Evolutionary conservation across 139 green algal genomes (phyloP), one percentile per base, ranked within the genome.

Genomic region (Chloropicon primus): DNA sequence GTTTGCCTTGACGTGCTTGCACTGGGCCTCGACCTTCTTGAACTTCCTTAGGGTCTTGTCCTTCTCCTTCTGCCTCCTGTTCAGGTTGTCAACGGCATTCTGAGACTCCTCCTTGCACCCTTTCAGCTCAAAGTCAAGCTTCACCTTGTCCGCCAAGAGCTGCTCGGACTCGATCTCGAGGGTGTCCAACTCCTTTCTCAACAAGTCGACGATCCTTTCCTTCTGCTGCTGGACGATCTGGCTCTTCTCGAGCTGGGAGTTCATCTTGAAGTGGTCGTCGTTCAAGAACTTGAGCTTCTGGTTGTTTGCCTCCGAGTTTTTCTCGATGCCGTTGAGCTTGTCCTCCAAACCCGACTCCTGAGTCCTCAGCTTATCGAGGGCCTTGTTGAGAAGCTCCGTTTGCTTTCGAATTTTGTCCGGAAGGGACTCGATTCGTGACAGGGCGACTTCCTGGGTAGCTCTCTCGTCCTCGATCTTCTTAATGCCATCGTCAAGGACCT

Each of bases 111-210:
- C 76, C 22, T 77, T 23, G 0, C 53, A 54, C 21, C 26, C 41
- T 22, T 72, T 75, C 21, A 83, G 26, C 23, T 78, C 41, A 25
- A 79, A 73, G 54, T 28, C 77, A 80, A 75, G 76, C 81, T 28
- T 79, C 3, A 81, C 83, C 76, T 84, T 82, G 72, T 93, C 84
- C 3, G 78, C 81, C 24, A 89, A 54, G 53, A 90, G 84, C 79
- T 92, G 87, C 25, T 94, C 90, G 17, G 82, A 80, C 75, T 92
- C 90, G 1, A 94, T 84, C 25, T 74, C 71, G 3, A 86, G 84
- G 25, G 91, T 75, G 82, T 93, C 88, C 53, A 94, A 78, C 78
- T 94, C 85, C 27, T 88, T 87, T 22, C 80, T 77, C 29, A 93
- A 82, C 74, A 91, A 84, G 72, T 91, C 88, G 5, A 77, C 82